Evolutionary conservation across 768 basidiomycete species (phyloP).

Genomic region (Infundibulicybe gibba): DNA sequence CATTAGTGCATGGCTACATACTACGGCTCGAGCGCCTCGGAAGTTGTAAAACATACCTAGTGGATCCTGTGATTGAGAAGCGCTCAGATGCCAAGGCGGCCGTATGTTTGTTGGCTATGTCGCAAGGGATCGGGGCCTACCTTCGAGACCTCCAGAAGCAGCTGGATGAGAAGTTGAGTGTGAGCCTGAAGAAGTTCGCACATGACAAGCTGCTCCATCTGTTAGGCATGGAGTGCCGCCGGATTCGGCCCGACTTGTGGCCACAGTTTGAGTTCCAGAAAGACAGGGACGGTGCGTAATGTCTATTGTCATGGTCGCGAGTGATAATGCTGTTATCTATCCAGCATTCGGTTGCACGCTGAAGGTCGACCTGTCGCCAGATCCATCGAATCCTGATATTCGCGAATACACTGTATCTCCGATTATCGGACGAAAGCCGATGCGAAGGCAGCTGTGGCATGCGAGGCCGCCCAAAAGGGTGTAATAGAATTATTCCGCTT

Average conservation of each 20-base stretch:
- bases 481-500: constrained; percentile 59
- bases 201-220: constrained; percentile 31
- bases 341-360: constrained; percentile 57
- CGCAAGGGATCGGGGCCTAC: constrained; percentile 55
- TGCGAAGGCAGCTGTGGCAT: constrained; percentile 55
- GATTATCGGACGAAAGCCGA: constrained; percentile 58
- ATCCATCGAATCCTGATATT: constrained; percentile 26
- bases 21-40: constrained; percentile 53
- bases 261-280: constrained; percentile 36
- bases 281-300: constrained; percentile 47
- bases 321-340: background rate
- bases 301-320: background rate
- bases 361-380: constrained; percentile 32
- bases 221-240: constrained; percentile 41
- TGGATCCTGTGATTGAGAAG: constrained; percentile 59
- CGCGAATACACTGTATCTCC: constrained; percentile 39
- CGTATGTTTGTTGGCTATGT: constrained; percentile 62
- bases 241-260: constrained; percentile 31
- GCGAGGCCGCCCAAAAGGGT: constrained; percentile 51
- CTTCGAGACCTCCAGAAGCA: constrained; percentile 38
- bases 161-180: too few relatives aligned
- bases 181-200: too few relatives aligned
- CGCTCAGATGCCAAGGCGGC: constrained; percentile 68
- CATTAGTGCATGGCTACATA: constrained; percentile 57
- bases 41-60: constrained; percentile 53